Evolutionary conservation across 495 filamentous ascomycete genomes (phyloP).

Genomic region (Apodospora peruviana): DNA sequence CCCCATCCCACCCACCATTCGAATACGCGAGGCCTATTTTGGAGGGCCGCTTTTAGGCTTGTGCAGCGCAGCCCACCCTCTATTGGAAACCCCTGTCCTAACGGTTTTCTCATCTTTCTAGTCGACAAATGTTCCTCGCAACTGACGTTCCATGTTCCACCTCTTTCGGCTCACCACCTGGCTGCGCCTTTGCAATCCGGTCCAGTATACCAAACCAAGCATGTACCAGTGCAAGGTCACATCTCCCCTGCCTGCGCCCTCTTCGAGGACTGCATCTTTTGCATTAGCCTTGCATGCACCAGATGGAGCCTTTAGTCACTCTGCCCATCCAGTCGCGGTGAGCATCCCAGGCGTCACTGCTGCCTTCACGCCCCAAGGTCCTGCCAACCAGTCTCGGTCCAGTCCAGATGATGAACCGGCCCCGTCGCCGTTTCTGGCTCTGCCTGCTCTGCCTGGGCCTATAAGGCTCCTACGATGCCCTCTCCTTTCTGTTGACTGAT

Average conservation of each 20-base stretch:
- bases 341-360: constrained; percentile 18
- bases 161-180: too few relatives aligned
- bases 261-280: constrained; percentile 14
- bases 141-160: not conserved
- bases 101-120: not conserved
- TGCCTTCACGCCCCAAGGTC: constrained; percentile 20
- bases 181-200: constrained; percentile 19
- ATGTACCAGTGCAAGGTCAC: constrained; percentile 9
- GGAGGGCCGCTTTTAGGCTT: not conserved
- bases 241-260: constrained; percentile 21
- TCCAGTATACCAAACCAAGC: constrained; percentile 13
- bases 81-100: constrained; percentile 2
- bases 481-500: constrained; percentile 15
- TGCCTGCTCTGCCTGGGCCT: constrained; percentile 21
- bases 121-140: not conserved
- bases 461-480: constrained; percentile 27
- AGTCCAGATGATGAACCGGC: constrained; percentile 13
- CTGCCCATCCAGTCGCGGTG: constrained; percentile 10
- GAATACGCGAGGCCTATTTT: not conserved
- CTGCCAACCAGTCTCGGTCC: constrained; percentile 11
- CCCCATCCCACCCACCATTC: not conserved
- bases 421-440: too few relatives aligned
- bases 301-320: constrained; percentile 16
- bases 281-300: constrained; percentile 25
- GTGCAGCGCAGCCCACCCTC: constrained; percentile 3